Percentiles rank a stretch among this genome's conserved stretches.
Conservation (phyloP, 2,329 filamentous ascomycete species). For the Orbilia brochopaga region DNA sequence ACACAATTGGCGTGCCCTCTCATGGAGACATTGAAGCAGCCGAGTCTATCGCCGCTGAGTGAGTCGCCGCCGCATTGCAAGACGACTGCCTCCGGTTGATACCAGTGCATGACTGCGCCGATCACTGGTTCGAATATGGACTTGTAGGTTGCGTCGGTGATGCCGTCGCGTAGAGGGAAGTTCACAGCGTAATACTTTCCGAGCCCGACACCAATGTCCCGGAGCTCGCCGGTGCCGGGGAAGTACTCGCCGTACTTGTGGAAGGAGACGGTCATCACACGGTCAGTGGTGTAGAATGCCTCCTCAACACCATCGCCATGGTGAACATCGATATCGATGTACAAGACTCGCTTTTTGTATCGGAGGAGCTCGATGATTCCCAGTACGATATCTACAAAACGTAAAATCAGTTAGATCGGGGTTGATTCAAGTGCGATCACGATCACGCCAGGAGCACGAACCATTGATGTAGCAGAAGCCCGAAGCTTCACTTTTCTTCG, state of each 20-base stretch:
- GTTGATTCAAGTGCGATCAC: neutral
- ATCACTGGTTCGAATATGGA: slow-evolving; percentile 83
- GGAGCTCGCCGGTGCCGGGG: slow-evolving; percentile 84
- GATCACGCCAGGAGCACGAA: slow-evolving; percentile 59
- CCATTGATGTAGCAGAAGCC: slow-evolving; percentile 99
- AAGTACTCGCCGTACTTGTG: slow-evolving; percentile 93
- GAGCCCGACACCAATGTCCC: slow-evolving; percentile 84
- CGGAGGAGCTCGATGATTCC: slow-evolving; percentile 87
- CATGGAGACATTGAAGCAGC: slow-evolving; percentile 95
- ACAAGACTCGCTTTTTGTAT: slow-evolving; percentile 81
- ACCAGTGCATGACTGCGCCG: slow-evolving; percentile 76
- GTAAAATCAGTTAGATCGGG: slow-evolving; percentile 62
- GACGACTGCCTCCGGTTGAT: slow-evolving; percentile 88
- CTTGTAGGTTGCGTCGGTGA: slow-evolving; percentile 87
- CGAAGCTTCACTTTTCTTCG: slow-evolving; percentile 89
- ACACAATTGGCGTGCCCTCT: slow-evolving; percentile 92
- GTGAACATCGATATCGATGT: slow-evolving; percentile 93
- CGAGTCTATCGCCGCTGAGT: slow-evolving; percentile 87
- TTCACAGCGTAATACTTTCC: slow-evolving; percentile 90
- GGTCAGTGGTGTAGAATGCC: slow-evolving; percentile 85
- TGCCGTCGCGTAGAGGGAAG: slow-evolving; percentile 86
- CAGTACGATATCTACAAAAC: slow-evolving; percentile 82
- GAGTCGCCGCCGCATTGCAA: slow-evolving; percentile 96
- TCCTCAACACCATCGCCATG: slow-evolving; percentile 91
- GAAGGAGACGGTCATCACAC: slow-evolving; percentile 91